Base-by-base conservation (phyloP, 352 stramenopile species). In the Globisporangium carolinianum region DNA sequence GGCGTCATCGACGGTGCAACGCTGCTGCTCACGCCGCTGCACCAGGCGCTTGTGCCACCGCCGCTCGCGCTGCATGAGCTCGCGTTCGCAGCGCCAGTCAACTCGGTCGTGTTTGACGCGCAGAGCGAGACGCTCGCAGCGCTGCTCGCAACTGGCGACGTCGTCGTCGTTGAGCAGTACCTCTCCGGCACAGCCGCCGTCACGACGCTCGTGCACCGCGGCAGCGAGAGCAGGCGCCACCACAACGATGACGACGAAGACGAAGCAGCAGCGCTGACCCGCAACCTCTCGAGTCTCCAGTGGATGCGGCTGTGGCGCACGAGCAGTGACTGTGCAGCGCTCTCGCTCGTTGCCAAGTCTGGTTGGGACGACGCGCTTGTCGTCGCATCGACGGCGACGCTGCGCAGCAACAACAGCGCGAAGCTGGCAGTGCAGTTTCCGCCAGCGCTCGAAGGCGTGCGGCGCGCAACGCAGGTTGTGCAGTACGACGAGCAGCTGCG, bases 11-110 rank as follows among this genome's bases (percentile, higher is more conserved):
- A 91, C 57, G 83, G 80, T 17, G 52, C 47, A 14, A 75, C 69
- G 12, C 38, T 93, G 45, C 68, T 90, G 47, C 56, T 91, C n/a
- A 93, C 83, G 5, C 83, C 80, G 8, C 62, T 90, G 39, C 73
- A 86, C 49, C 71, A 75, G 46, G 75, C 79, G 8, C 51, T 91
- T 43, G 74, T 93, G 5, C 83, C 80, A n/a, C 83, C 80, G 4
- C 83, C 76, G 43, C 82, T 87, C 48, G 75, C 77, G 15, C 58
- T 87, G 24, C 66, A 73, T 41, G 66, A 73, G 56, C 35, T 73
- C 11, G 49, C 65, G 10, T 86, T 86, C 41, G 41, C 69, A 0
- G 60, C 61, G 2, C 32, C 72, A 3, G 68, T 89, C 18, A 89
- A 85, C 48, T 75, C 76, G 0, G 60, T 88, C 17, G 68, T 60